Evolutionary conservation across 2,329 filamentous ascomycete genomes (phyloP), one percentile per base, ranked within the genome.

Genomic region (Ascochyta koolunga): DNA sequence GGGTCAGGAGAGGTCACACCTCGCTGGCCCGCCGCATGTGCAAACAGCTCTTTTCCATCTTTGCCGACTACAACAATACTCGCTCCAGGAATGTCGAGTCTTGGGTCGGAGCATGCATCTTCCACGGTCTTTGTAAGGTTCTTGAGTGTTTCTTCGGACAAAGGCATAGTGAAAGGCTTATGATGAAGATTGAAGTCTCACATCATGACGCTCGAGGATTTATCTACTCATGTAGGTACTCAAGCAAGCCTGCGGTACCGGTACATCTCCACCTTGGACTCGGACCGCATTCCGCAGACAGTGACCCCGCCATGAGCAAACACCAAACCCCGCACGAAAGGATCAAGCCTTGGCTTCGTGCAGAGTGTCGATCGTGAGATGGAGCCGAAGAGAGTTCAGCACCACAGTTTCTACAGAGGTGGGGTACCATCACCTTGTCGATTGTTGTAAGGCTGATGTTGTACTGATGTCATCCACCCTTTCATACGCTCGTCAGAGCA

Each of bases 11-110:
- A 67, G 16, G 64, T 64, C 3, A 71, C 54, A 2, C 76, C 77
- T 25, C 66, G 67, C 43, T 76, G 75, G 10, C 78, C 77, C 9
- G 77, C 75, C 3, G 77, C 69, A 37, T 70, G 66, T n/a, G 76
- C 70, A 43, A 71, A 73, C 5, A 80, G 65, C 27, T 78, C 65
- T 16, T 77, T 66, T 39, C 77, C 77, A 67, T 76, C 66, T 60
- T 72, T 76, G 51, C 74, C 73, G 9, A 79, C 70, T 5, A 77
- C 74, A 5, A 76, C 74, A 44, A 79, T 72, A 24, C 77, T 76
- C 0, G 75, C 51, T n/a, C 77, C 77, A 2, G 76, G 66, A 11
- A 79, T 68, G 6, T 74, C 68, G n/a, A 54, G 51, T 24, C 54
- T 54, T 0, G 61, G 56, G 24, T 66, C 54, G 18, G 60, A 52